Percentiles rank a stretch among this genome's conserved stretches.
These are phyloP conservation scores for Chlorella sp. DNA, from an alignment of 139 green algal species.

Conservation along the genomic window DNA sequence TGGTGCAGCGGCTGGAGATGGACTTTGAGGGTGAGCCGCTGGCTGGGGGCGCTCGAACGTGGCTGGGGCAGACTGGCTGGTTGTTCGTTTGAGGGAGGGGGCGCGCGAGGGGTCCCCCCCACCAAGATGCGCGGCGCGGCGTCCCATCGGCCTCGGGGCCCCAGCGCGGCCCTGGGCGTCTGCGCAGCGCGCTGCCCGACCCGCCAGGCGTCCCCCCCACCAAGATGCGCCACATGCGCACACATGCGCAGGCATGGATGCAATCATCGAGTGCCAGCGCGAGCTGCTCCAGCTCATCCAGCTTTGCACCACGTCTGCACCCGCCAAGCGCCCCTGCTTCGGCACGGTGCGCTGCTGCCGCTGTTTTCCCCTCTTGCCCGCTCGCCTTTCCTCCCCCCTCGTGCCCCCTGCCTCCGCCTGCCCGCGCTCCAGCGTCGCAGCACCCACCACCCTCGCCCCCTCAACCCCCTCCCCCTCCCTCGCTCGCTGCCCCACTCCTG, in stretches of 20 bases:
- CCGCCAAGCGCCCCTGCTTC: constrained; percentile 27
- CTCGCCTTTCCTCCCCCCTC: too few relatives aligned
- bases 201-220: neutral
- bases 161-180: neutral
- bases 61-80: too few relatives aligned
- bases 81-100: too few relatives aligned
- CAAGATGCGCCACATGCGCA: neutral
- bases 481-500: too few relatives aligned
- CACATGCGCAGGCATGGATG: constrained; percentile 32
- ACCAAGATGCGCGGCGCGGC: neutral
- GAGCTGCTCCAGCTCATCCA: constrained; percentile 33
- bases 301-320: constrained; percentile 2
- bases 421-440: too few relatives aligned
- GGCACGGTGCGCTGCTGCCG: constrained; percentile 14
- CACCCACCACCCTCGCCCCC: too few relatives aligned
- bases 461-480: too few relatives aligned
- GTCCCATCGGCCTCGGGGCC: neutral
- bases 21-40: constrained; percentile 23
- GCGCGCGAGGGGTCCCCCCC: neutral
- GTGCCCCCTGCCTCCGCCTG: too few relatives aligned
- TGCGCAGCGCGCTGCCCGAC: neutral
- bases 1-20: constrained; percentile 37
- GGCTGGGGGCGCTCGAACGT: neutral
- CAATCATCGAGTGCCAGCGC: constrained; percentile 24
- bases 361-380: too few relatives aligned